These are phyloP conservation scores for Sporothrix humicola DNA, from an alignment of 2,329 filamentous ascomycete genomes.

Conservation along the genomic window DNA sequence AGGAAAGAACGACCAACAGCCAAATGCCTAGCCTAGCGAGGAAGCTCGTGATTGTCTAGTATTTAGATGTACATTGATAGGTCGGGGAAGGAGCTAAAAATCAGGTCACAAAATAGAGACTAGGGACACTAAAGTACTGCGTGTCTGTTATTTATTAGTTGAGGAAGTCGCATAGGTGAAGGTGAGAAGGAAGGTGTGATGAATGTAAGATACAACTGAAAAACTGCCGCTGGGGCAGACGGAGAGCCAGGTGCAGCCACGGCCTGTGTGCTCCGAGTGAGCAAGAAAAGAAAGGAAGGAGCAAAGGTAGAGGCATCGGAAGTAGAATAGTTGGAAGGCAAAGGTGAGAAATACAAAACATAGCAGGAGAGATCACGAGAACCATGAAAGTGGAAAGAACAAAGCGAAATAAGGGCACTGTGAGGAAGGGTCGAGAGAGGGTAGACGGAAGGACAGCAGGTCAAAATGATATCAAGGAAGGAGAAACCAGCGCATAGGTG, in stretches of 20 bases:
- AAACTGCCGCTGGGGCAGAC: neutral
- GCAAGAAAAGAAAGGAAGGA: constrained; percentile 5
- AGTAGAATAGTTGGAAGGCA: neutral
- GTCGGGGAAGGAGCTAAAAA: neutral
- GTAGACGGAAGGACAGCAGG: constrained; percentile 7
- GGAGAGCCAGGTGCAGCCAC: neutral
- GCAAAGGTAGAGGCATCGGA: neutral
- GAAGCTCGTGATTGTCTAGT: neutral
- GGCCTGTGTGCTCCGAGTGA: constrained; percentile 10
- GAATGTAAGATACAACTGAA: neutral
- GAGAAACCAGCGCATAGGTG: constrained; percentile 19
- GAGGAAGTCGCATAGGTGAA: neutral
- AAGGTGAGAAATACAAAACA: neutral
- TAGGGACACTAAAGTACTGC: neutral
- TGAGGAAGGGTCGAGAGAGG: neutral
- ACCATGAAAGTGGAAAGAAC: constrained; percentile 27
- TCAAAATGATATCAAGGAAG: neutral
- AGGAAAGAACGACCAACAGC: constrained; percentile 17
- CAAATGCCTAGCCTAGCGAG: neutral
- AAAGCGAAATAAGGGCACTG: neutral
- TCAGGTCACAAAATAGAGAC: neutral
- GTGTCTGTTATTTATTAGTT: neutral
- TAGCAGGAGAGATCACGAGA: constrained; percentile 10
- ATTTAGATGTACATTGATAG: neutral
- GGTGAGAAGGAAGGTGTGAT: neutral